Evolutionary conservation across 1,284 basidiomycete genomes (phyloP).

Genomic region (Malassezia brasiliensis): DNA sequence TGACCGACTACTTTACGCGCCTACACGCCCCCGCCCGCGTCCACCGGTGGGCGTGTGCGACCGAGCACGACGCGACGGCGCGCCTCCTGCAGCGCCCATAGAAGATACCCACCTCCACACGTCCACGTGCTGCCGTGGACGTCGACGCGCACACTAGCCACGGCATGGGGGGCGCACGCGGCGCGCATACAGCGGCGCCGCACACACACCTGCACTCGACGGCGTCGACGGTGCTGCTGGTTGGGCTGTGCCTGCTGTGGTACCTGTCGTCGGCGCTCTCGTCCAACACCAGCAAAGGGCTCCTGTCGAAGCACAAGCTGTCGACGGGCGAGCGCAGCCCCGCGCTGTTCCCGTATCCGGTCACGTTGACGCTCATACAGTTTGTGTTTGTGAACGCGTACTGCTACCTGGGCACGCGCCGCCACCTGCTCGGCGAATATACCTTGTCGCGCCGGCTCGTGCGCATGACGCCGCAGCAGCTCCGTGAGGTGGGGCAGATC

Average conservation of each 20-base stretch:
- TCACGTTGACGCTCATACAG: conserved; percentile 92
- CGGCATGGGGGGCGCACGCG: neutral
- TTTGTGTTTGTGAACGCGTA: conserved; percentile 85
- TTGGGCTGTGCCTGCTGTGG: conserved; percentile 39
- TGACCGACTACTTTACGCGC: neutral
- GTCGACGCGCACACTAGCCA: neutral
- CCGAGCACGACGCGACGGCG: neutral
- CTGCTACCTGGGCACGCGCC: conserved; percentile 57
- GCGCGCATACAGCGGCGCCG: neutral
- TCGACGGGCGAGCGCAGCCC: conserved; percentile 10
- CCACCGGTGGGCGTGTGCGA: neutral
- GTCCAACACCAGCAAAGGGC: conserved; percentile 77
- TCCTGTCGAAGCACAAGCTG: conserved; percentile 53
- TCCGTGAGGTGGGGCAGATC: conserved; percentile 76
- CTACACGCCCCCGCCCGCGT: conserved; percentile 6
- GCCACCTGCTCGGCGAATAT: conserved; percentile 21
- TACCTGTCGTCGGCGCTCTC: conserved; percentile 66
- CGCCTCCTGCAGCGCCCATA: neutral
- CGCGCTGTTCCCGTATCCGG: conserved; percentile 67
- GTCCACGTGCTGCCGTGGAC: neutral
- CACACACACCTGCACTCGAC: neutral
- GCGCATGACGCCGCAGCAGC: conserved; percentile 61
- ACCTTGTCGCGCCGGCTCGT: conserved; percentile 39
- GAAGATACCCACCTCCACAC: neutral
- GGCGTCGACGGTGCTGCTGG: conserved; percentile 23